Evolutionary conservation across 108 stramenopile genomes (phyloP), one percentile per base, ranked within the genome.

Genomic region (Fragilaria crotonensis): DNA sequence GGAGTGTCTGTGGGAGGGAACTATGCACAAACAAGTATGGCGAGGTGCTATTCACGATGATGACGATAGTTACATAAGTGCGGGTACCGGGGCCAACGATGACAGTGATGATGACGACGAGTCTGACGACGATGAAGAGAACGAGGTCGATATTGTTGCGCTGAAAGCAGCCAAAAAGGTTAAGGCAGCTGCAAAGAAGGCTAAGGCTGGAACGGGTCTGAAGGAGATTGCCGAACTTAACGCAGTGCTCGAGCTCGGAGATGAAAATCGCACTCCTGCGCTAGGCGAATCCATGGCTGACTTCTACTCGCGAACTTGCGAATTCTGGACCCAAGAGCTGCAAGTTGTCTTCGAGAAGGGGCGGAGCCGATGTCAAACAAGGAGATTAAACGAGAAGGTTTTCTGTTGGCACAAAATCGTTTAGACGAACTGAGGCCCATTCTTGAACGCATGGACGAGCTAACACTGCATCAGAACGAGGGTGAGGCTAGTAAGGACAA

Each of bases 21-120:
- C 80, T 14, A 91, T 94, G 87, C 84, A 94, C 68, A 78, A 77
- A 20, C 89, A 89, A 71, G 86, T 91, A 4, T 94, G 93, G 93
- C 72, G 80, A 51, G 92, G 92, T 50, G 84, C 74, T 20, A 72
- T 79, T 25, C 68, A 71, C 41, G 84, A 85, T 59, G 83, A 84
- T 52, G 81, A 89, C 54, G 91, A 89, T 30, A 84, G 81, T 54
- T 89, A 85, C 57, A 79, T 84, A 33, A 85, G 85, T 14, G 79
- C 80, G 5, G 75, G 59, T n/a, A 31, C 32, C 17, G 60, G 62
- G 14, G 72, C 45, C 9, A 69, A 58, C 59, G 29, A 67, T 19
- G 74, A 68, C n/a, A 54, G 80, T n/a, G 77, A 84, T 18, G 81
- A 66, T 57, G 82, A 67, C 25, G 78, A 72, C 47, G 76, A 77